phyloP scores from a whole-genome alignment of 495 filamentous ascomycete genomes.

The Hyaloscypha variabilis region DNA sequence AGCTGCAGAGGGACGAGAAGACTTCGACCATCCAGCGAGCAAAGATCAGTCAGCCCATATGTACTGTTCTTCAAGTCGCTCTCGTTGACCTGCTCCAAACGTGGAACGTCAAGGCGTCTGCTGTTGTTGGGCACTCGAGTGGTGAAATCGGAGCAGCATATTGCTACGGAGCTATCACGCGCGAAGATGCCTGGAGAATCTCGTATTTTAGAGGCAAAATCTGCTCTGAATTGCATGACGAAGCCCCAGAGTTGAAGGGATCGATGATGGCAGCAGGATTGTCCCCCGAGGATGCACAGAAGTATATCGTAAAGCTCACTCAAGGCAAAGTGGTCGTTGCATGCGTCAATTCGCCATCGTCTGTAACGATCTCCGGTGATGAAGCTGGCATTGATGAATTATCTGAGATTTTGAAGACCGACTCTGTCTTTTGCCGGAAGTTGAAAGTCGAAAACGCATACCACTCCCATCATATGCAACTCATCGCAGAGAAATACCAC shows the following conservation, averaged over 20 bases:
- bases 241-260: constrained; percentile 34
- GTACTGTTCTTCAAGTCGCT: constrained; percentile 53
- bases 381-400: constrained; percentile 48
- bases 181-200: constrained; percentile 53
- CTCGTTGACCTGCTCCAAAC: constrained; percentile 54
- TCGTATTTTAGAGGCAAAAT: constrained; percentile 45
- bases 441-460: constrained; percentile 60
- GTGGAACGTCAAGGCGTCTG: constrained; percentile 53
- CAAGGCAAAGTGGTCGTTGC: constrained; percentile 31
- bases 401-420: constrained; percentile 40
- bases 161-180: constrained; percentile 47
- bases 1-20: not conserved
- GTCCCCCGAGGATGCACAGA: constrained; percentile 9
- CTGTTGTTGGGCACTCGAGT: constrained; percentile 64
- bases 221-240: not conserved
- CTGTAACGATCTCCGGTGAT: constrained; percentile 61
- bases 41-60: constrained; percentile 49
- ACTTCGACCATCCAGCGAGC: not conserved
- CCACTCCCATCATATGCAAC: constrained; percentile 62
- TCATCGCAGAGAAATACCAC: constrained; percentile 41
- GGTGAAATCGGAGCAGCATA: constrained; percentile 64
- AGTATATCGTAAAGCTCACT: not conserved
- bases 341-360: constrained; percentile 59
- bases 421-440: constrained; percentile 50
- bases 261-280: constrained; percentile 54